Percentiles rank a stretch among this genome's conserved stretches.
These are phyloP conservation scores for Begonia loranthoides DNA, from an alignment of 306 rosid genomes.

Conservation along the genomic window DNA sequence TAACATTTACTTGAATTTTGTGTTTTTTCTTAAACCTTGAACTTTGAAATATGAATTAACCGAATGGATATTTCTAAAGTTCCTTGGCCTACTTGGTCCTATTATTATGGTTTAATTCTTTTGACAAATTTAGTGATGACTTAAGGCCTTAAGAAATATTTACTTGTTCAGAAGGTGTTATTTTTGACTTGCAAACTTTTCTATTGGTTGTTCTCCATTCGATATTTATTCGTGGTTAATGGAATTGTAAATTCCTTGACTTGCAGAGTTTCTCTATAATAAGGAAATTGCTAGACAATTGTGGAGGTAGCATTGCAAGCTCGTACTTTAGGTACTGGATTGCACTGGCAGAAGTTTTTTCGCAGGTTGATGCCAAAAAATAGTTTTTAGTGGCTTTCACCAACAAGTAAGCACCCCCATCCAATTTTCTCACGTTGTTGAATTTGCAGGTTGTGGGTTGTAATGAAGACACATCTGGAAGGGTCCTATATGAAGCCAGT, in stretches of 20 bases:
- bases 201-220: constrained; percentile 3
- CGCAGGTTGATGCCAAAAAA: constrained; percentile 45
- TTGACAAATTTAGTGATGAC: no score
- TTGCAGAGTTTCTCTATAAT: constrained; percentile 69
- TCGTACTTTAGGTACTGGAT: constrained; percentile 72
- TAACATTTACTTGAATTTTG: no score
- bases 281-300: constrained; percentile 55
- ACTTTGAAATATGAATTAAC: no score
- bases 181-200: not conserved
- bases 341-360: constrained; percentile 45
- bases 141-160: no score
- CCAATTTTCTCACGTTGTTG: constrained; percentile 18
- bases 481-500: constrained; percentile 60
- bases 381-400: constrained; percentile 6
- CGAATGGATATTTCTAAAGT: no score
- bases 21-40: no score
- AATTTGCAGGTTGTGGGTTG: constrained; percentile 55
- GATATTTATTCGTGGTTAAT: constrained; percentile 7
- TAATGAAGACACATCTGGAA: constrained; percentile 53
- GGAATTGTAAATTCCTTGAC: constrained; percentile 12
- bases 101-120: no score
- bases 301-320: constrained; percentile 34
- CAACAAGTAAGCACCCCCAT: constrained; percentile 12
- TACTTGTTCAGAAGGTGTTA: no score
- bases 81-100: no score